These are phyloP conservation scores for Delonix regia DNA, from an alignment of 306 rosid species.

Conservation along the genomic window DNA sequence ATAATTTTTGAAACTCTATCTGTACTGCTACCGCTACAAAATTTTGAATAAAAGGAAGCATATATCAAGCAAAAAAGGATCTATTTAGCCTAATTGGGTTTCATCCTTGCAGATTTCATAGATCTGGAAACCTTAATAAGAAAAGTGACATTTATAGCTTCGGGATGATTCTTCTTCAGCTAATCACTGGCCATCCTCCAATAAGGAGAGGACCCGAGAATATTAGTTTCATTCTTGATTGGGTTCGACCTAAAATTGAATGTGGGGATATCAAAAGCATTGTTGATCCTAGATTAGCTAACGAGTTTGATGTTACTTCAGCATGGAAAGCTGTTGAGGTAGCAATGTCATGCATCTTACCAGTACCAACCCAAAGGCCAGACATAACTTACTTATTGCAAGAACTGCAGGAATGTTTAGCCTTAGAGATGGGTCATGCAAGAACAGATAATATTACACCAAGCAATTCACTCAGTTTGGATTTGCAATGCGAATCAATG, in stretches of 20 bases:
- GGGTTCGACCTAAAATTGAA: background rate
- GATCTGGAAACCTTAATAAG: background rate
- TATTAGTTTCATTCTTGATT: background rate
- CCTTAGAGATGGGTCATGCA: background rate
- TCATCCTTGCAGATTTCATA: background rate
- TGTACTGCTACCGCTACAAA: no score
- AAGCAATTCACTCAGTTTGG: background rate
- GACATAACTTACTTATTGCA: background rate
- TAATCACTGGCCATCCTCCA: background rate
- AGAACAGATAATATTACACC: background rate
- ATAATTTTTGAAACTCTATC: background rate
- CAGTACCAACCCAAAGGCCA: background rate
- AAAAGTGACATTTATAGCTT: constrained; percentile 2
- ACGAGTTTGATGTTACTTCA: background rate
- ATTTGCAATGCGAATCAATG: background rate
- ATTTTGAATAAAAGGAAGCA: no score
- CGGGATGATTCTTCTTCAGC: background rate
- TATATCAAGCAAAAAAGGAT: no score
- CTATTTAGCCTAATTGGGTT: background rate
- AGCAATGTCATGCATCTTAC: background rate
- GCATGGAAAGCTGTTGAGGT: background rate
- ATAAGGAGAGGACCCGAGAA: background rate
- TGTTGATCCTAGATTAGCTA: background rate
- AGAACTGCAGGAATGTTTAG: background rate
- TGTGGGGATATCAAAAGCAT: background rate